phyloP scores from a whole-genome alignment of 1,139 yeast genomes.

The Yamadazyma atlantica region DNA sequence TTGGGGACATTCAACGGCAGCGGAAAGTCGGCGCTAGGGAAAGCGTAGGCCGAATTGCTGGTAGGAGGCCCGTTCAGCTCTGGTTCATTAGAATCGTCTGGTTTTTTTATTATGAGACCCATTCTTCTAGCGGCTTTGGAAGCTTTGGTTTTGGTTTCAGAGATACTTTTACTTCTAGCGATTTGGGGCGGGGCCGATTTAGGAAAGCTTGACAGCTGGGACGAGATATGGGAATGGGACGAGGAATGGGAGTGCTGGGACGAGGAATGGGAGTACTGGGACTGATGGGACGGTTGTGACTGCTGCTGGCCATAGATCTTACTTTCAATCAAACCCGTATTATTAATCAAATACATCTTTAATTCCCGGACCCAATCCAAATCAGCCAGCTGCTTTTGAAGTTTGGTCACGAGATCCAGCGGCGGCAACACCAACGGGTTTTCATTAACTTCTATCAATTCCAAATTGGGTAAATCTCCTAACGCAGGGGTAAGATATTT shows the following conservation, averaged over 20 bases:
- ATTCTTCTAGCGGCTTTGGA: conserved; percentile 60
- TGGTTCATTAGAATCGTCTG: conserved; percentile 22
- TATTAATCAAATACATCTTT: conserved; percentile 38
- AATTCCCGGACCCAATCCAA: conserved; percentile 58
- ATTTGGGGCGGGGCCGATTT: conserved; percentile 19
- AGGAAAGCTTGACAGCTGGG: conserved; percentile 9
- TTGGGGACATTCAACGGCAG: conserved; percentile 16
- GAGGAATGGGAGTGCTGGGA: conserved; percentile 7
- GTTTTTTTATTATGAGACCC: conserved; percentile 62
- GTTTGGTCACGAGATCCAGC: conserved; percentile 30
- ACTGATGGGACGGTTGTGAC: too few relatives aligned
- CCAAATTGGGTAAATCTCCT: conserved; percentile 51
- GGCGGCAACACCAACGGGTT: conserved; percentile 64
- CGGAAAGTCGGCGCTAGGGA: conserved; percentile 12
- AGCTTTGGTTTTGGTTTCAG: conserved; percentile 61
- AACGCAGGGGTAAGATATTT: conserved; percentile 57
- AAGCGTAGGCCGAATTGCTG: conserved; percentile 1
- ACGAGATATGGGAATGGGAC: neutral
- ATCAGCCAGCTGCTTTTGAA: conserved; percentile 39
- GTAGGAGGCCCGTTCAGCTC: conserved; percentile 7
- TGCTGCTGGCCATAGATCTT: conserved; percentile 27
- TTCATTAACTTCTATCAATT: conserved; percentile 66
- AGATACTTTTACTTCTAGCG: conserved; percentile 51
- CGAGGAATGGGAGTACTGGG: conserved; percentile 2
- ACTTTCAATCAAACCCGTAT: conserved; percentile 24